Base-by-base conservation (phyloP, 2,329 filamentous ascomycete genomes). In the Neodidymelliopsis sp. region DNA sequence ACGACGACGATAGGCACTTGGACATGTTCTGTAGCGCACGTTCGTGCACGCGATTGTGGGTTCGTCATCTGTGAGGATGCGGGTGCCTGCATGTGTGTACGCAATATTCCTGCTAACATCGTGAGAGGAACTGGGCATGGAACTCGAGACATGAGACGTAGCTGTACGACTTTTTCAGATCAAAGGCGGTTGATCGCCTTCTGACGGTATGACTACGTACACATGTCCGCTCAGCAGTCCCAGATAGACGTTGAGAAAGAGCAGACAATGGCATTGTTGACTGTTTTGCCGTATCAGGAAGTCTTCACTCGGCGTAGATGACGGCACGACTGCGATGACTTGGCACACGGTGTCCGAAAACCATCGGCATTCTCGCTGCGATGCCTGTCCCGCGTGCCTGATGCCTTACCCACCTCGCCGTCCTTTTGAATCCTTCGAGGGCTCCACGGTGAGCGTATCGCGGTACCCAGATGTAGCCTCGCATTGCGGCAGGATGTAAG, bases 31-130 rank as follows among this genome's bases (percentile, higher is more conserved):
- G 23, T 19, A 45, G 42, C 33, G 53, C 29, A 58, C 31, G 54
- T 60, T 57, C 53, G 35, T 34, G 49, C 42, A 49, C 48, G 41
- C 49, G 44, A 47, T 37, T 41, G 41, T 45, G 36, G 22, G 33
- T 20, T 30, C 39, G 39, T 53, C 60, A 51, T 40, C 43, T 47
- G 37, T 56, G 31, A 46, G 38, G 36, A 34, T 35, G 36, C 51
- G 50, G 50, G 40, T 51, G 46, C 39, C 22, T 44, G 52, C 57
- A 45, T 48, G 24, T 37, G 44, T 47, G 51, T 43, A 58, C 53
- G 52, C 52, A 48, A 46, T 37, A 45, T 53, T 49, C 34, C 42
- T 37, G 36, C 40, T 51, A 29, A 54, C 29, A 54, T 54, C 41
- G 39, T 46, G 44, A 47, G 41, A 42, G 25, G 15, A 27, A 37